Base-by-base conservation (phyloP, 331 rosid genomes). In the Dryas integrifolia region DNA sequence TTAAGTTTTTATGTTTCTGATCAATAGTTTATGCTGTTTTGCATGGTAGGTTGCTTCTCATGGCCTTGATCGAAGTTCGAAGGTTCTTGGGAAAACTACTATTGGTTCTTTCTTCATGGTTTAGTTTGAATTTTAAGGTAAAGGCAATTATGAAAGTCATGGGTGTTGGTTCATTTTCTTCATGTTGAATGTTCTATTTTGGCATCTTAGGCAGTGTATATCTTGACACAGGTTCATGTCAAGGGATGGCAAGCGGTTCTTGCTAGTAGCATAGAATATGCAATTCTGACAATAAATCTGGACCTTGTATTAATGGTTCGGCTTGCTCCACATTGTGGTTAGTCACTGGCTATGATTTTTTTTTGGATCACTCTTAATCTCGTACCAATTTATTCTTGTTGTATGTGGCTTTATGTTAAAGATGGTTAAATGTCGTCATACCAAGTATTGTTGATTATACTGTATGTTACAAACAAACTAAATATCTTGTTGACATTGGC, bases 11-110 rank as follows among this genome's bases (percentile, higher is more conserved):
- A 7, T 56, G 12, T 58, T 39, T 44, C 18, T 43, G 46, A 35
- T 77, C 70, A 30, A 13, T 43, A 62, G 50, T 46, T 30, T 71
- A 1, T 24, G 39, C 67, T 44, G 43, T 40, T 77, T 59, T 68
- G 65, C 35, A 40, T 73, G 67, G 66, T 60, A 95, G 99, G 97
- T 95, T 84, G 96, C 99, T 78, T 95, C 96, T 72, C 99, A 95
- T 79, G 99, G 99, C 72, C 92, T 92, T 56, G 99, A 95, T 80
- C 93, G 87, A 77, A 95, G 92, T 85, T 87, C 99, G 59, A 92
- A 85, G 89, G 99, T 95, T 80, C 99, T 95, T 68, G 94, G 98
- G 67, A 92, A 82, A 86, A 95, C 99, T 62, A 92, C 97, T 12
- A 90, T 87, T 38, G 96, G 92, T 59, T 79, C 98, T 69, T 72